A percentile compares a stretch with the other conserved stretches of the same genome.
phyloP scores from a whole-genome alignment of 169 alveolate species.

The Cyclospora cayetanensis region DNA sequence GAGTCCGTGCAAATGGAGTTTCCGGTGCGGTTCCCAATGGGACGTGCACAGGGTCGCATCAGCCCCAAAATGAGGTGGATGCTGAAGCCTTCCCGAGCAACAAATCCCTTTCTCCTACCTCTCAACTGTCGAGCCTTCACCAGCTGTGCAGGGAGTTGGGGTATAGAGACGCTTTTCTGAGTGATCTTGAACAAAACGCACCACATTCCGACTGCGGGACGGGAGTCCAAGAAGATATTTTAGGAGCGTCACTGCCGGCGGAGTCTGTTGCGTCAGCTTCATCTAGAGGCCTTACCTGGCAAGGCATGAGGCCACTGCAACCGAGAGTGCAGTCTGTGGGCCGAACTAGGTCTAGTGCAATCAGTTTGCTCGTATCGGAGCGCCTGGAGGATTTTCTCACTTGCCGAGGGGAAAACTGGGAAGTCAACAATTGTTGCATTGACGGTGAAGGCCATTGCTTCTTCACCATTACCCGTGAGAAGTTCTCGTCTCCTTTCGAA shows the following conservation, averaged over 20 bases:
- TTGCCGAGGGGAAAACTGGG: constrained; percentile 50
- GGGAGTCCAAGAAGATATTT: not conserved
- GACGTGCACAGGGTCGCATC: not conserved
- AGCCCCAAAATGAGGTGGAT: not conserved
- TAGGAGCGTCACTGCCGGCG: not conserved
- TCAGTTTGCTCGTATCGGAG: not conserved
- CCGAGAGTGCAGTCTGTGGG: not conserved
- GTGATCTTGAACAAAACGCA: not conserved
- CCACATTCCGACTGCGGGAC: not conserved
- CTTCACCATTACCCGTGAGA: constrained; percentile 24
- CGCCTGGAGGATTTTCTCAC: constrained; percentile 35
- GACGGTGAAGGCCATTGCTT: constrained; percentile 71
- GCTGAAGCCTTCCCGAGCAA: not conserved
- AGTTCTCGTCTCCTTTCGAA: constrained; percentile 7
- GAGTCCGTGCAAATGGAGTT: not conserved
- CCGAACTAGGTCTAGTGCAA: not conserved
- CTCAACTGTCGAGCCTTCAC: not conserved
- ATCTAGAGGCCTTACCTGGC: not conserved
- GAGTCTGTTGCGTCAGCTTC: not conserved
- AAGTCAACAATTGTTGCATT: constrained; percentile 64
- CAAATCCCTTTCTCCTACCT: not conserved
- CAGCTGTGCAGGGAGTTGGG: constrained; percentile 32
- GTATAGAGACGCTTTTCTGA: not conserved
- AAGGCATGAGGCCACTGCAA: not conserved
- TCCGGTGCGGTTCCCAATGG: not conserved